A percentile compares a stretch with the other conserved stretches of the same genome.
Evolutionary conservation across 2,329 filamentous ascomycete genomes (phyloP).

Genomic region (Leptographium flavum): DNA sequence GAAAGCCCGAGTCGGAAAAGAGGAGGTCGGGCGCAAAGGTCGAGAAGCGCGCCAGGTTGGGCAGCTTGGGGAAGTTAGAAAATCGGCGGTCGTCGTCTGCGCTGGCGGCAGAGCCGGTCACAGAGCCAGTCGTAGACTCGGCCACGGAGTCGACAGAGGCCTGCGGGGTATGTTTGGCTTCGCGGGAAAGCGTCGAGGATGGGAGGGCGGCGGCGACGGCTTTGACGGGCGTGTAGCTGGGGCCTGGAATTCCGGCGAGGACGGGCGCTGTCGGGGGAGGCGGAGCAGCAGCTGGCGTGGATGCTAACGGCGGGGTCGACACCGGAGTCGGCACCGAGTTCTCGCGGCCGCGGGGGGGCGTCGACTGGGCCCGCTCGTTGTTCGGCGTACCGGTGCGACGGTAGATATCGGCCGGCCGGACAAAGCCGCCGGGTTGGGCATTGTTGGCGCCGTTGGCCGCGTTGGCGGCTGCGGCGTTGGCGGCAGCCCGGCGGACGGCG

Average conservation of each 20-base stretch:
- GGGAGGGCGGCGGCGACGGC: not conserved
- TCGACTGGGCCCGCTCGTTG: not conserved
- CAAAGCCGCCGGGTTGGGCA: conserved; percentile 42
- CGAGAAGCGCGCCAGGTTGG: conserved; percentile 43
- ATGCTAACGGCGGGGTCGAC: not conserved
- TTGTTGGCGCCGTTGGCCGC: no score
- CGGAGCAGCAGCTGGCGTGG: not conserved
- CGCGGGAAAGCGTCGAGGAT: not conserved
- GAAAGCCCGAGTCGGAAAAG: conserved; percentile 17
- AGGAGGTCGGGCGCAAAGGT: conserved; percentile 47
- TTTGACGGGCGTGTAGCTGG: not conserved
- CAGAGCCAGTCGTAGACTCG: not conserved
- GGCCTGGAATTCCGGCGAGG: not conserved
- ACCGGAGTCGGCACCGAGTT: not conserved
- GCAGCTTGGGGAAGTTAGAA: conserved; percentile 43
- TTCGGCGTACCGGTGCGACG: conserved; percentile 36
- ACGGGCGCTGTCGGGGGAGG: not conserved
- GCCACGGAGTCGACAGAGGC: not conserved
- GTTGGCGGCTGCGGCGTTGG: no score
- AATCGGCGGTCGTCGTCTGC: conserved; percentile 15
- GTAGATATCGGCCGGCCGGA: conserved; percentile 67
- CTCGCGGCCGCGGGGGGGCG: not conserved
- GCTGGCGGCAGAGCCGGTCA: not conserved
- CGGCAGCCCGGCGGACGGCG: conserved; percentile 22
- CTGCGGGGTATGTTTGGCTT: not conserved